Conservation (phyloP, 2,329 filamentous ascomycete species). For the Pyrenophora teres region DNA sequence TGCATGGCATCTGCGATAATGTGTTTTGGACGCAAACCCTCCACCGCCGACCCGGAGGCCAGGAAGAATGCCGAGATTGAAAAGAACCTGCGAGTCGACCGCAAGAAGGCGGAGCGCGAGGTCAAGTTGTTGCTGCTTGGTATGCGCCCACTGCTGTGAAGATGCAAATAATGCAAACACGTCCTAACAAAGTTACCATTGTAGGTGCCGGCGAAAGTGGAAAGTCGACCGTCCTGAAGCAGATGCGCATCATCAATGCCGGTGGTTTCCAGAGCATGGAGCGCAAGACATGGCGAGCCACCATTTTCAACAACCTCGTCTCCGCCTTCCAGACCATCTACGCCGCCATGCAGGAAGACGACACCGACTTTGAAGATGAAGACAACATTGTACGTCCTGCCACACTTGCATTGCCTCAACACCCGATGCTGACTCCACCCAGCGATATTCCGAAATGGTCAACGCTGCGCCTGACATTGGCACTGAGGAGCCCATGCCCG, state of each 20-base stretch:
- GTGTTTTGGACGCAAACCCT: constrained; percentile 58
- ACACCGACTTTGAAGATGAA: constrained; percentile 76
- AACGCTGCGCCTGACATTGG: constrained; percentile 81
- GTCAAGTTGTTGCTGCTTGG: constrained; percentile 93
- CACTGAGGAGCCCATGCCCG: constrained; percentile 78
- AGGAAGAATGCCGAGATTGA: constrained; percentile 75
- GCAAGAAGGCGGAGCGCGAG: constrained; percentile 82
- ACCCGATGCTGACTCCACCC: background rate
- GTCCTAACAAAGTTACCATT: constrained; percentile 30
- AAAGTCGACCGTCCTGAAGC: constrained; percentile 96
- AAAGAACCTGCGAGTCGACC: constrained; percentile 80
- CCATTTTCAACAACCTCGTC: constrained; percentile 93
- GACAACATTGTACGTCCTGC: constrained; percentile 71
- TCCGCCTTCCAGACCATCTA: constrained; percentile 89
- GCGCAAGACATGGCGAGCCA: constrained; percentile 89
- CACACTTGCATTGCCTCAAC: constrained; percentile 3
- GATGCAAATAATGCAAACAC: background rate
- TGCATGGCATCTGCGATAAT: constrained; percentile 52
- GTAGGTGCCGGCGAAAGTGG: constrained; percentile 91
- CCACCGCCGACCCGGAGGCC: constrained; percentile 54
- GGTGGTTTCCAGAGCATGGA: constrained; percentile 89
- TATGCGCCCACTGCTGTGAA: constrained; percentile 55
- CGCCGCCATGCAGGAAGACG: constrained; percentile 87
- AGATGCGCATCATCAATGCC: constrained; percentile 98
- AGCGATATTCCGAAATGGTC: constrained; percentile 80